phyloP scores from a whole-genome alignment of 768 basidiomycete species.

The Leucocoprinus birnbaumii region DNA sequence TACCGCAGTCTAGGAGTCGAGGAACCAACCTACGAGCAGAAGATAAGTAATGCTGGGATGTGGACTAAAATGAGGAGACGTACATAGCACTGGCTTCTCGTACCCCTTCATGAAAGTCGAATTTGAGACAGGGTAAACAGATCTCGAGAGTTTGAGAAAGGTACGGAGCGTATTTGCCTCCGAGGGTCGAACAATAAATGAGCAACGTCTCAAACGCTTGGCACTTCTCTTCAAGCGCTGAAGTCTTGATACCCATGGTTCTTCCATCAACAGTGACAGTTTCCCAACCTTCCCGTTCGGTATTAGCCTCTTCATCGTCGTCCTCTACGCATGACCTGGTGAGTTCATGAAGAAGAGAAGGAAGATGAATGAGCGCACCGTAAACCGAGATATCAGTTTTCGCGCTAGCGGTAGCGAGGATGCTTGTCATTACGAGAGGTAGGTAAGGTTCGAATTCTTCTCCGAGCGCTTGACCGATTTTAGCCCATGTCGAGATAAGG shows the following conservation, averaged over 20 bases:
- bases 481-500: slow-evolving; percentile 86
- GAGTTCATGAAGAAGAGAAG: not conserved
- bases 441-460: slow-evolving; percentile 86
- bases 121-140: slow-evolving; percentile 64
- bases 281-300: slow-evolving; percentile 76
- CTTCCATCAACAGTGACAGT: slow-evolving; percentile 77
- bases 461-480: slow-evolving; percentile 82
- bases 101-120: slow-evolving; percentile 85
- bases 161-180: slow-evolving; percentile 67
- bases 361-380: slow-evolving; percentile 34
- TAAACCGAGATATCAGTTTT: slow-evolving; percentile 78
- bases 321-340: slow-evolving; percentile 35
- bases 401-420: slow-evolving; percentile 73
- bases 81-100: slow-evolving; percentile 76
- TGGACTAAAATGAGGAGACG: slow-evolving; percentile 23
- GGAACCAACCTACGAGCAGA: slow-evolving; percentile 57
- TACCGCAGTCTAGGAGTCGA: slow-evolving; percentile 66
- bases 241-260: slow-evolving; percentile 73
- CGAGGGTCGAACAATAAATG: slow-evolving; percentile 72
- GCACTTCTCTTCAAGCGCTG: slow-evolving; percentile 83
- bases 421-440: slow-evolving; percentile 77
- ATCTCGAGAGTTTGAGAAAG: slow-evolving; percentile 70
- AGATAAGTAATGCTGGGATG: not conserved
- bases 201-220: slow-evolving; percentile 87
- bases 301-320: slow-evolving; percentile 44